Conservation (phyloP, 164 flowering plant genomes). For the Pachysandra terminalis region DNA sequence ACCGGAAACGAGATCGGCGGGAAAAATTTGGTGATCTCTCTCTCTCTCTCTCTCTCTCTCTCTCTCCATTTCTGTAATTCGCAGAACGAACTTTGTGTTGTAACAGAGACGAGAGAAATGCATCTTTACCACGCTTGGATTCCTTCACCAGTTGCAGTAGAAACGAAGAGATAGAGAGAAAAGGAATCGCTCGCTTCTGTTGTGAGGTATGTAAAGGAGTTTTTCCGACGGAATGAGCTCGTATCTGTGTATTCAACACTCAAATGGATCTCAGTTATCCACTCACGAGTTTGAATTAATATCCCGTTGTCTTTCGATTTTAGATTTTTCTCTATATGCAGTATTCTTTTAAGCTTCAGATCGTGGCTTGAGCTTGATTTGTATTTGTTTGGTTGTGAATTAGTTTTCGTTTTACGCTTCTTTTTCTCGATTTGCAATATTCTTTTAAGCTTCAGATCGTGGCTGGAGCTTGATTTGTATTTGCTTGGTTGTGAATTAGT, state of each 20-base stretch:
- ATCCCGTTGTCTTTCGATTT: too few relatives aligned
- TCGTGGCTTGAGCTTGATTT: too few relatives aligned
- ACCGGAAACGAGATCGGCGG: too few relatives aligned
- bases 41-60: too few relatives aligned
- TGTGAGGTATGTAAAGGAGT: conserved; percentile 48
- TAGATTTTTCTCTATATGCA: too few relatives aligned
- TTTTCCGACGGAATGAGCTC: conserved; percentile 56
- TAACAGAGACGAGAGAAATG: conserved; percentile 34
- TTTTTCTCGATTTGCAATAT: background rate
- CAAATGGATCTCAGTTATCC: conserved; percentile 82
- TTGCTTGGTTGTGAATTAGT: too few relatives aligned
- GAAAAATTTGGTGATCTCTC: too few relatives aligned
- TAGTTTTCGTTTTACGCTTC: too few relatives aligned
- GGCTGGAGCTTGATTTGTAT: background rate
- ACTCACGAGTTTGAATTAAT: conserved; percentile 57
- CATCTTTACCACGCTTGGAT: conserved; percentile 98
- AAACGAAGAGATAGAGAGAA: conserved; percentile 62
- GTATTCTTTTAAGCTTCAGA: too few relatives aligned
- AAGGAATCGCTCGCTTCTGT: conserved; percentile 61
- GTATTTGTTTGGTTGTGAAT: too few relatives aligned
- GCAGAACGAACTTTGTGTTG: background rate
- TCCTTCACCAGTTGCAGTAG: conserved; percentile 87
- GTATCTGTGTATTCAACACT: conserved; percentile 83
- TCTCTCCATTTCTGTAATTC: too few relatives aligned
- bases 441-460: background rate